A percentile compares a stretch with the other conserved stretches of the same genome.
Evolutionary conservation across 768 basidiomycete genomes (phyloP).

Genomic region (Russula ochroleuca): DNA sequence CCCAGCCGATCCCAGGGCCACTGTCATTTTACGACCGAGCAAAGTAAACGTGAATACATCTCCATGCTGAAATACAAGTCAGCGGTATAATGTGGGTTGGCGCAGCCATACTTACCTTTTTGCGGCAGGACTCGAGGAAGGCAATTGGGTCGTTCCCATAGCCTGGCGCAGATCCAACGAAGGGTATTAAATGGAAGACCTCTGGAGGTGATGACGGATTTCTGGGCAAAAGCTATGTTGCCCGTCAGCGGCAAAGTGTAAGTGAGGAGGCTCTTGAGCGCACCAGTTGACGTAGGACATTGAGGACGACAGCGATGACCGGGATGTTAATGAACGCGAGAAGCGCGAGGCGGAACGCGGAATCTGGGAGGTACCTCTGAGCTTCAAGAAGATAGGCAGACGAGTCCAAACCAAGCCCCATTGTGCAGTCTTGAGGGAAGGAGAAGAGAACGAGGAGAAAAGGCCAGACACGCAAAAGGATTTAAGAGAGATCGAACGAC

Average conservation of each 20-base stretch:
- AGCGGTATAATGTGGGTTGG: not conserved
- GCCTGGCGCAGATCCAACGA: constrained; percentile 80
- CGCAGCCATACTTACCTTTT: constrained; percentile 53
- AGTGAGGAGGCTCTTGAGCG: constrained; percentile 29
- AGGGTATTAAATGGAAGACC: constrained; percentile 90
- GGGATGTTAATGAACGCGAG: constrained; percentile 60
- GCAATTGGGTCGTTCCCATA: constrained; percentile 93
- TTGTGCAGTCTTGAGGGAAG: constrained; percentile 9
- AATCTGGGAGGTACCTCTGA: constrained; percentile 28
- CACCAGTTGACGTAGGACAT: constrained; percentile 78
- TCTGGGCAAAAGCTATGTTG: constrained; percentile 56
- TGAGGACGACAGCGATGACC: constrained; percentile 60
- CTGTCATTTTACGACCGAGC: constrained; percentile 85
- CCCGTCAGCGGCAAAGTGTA: constrained; percentile 10
- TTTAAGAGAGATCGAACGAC: not conserved
- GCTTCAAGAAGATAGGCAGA: constrained; percentile 32
- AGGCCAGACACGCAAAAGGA: not conserved
- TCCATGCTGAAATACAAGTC: constrained; percentile 61
- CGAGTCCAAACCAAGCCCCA: constrained; percentile 32
- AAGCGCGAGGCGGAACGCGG: constrained; percentile 34
- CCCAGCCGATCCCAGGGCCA: constrained; percentile 84
- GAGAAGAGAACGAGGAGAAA: not conserved
- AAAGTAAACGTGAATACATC: constrained; percentile 96
- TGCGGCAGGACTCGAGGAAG: constrained; percentile 75
- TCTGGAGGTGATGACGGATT: constrained; percentile 75